Conservation (phyloP, 208 protist species). For the Leishmania gerbilli region DNA sequence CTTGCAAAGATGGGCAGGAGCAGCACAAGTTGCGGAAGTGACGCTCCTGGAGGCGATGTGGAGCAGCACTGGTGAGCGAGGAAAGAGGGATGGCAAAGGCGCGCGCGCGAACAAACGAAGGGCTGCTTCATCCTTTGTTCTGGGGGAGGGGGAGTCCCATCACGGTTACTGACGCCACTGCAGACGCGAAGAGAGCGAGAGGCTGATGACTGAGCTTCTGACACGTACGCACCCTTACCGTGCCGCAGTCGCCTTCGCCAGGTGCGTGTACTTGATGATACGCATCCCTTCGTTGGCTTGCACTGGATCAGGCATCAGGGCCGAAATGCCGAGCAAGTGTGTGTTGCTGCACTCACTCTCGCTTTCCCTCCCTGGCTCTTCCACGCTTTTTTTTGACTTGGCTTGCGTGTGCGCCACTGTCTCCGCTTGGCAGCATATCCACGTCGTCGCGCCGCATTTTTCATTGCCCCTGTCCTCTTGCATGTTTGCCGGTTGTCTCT, state of each 20-base stretch:
- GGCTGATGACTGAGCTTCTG: neutral
- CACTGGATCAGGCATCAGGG: neutral
- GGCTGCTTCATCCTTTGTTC: neutral
- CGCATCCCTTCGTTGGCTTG: neutral
- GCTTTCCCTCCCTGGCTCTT: neutral
- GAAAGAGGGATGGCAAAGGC: neutral
- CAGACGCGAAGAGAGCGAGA: neutral
- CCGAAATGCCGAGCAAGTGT: neutral
- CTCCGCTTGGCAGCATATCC: neutral
- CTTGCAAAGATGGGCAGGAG: neutral
- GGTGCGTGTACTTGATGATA: neutral
- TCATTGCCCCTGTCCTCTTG: neutral
- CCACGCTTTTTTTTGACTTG: neutral
- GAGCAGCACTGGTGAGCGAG: neutral
- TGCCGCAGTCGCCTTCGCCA: too few relatives aligned
- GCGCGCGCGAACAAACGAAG: too few relatives aligned
- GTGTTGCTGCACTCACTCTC: neutral
- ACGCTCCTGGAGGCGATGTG: neutral
- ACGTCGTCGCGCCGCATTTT: neutral
- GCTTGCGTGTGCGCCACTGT: neutral
- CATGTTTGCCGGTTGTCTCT: neutral
- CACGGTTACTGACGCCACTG: neutral
- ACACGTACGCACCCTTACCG: neutral
- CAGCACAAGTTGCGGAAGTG: neutral
- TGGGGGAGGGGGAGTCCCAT: neutral